Evolutionary conservation across 2,329 filamentous ascomycete genomes (phyloP).

Genomic region (Microdochium bolleyi): DNA sequence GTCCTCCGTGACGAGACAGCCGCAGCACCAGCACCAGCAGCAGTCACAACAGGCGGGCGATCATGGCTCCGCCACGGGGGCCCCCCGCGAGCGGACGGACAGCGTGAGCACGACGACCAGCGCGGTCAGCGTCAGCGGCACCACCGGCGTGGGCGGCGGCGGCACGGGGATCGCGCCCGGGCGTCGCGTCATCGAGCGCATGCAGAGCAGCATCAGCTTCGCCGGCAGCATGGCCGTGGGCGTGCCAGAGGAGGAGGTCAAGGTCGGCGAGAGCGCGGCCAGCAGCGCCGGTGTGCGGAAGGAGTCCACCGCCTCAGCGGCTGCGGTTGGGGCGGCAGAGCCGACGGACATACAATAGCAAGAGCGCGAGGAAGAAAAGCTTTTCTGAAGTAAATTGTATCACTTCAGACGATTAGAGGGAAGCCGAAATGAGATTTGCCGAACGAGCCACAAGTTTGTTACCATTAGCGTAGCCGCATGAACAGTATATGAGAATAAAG

Average conservation of each 20-base stretch:
- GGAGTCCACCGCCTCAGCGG: background rate
- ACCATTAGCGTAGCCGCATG: too few relatives aligned
- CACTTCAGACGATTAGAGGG: too few relatives aligned
- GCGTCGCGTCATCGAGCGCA: conserved; percentile 37
- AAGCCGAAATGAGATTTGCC: too few relatives aligned
- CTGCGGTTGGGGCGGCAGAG: background rate
- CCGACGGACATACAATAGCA: background rate
- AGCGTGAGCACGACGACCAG: conserved; percentile 47
- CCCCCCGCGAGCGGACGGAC: conserved; percentile 30
- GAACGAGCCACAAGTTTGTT: too few relatives aligned
- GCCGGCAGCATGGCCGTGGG: conserved; percentile 39
- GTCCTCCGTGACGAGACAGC: conserved; percentile 17
- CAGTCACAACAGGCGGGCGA: background rate
- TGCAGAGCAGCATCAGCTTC: conserved; percentile 36
- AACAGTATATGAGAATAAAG: too few relatives aligned
- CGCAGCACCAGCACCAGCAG: conserved; percentile 30
- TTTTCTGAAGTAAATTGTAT: too few relatives aligned
- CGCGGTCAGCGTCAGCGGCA: conserved; percentile 19
- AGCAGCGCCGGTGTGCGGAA: conserved; percentile 27
- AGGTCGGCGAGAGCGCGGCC: conserved; percentile 54
- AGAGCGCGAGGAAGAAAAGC: too few relatives aligned
- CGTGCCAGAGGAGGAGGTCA: conserved; percentile 51
- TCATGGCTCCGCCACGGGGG: conserved; percentile 1
- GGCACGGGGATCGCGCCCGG: conserved; percentile 38
- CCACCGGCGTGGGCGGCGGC: conserved; percentile 17